Evolutionary conservation across 495 filamentous ascomycete genomes (phyloP).

Genomic region (Jackrogersella multiformis): DNA sequence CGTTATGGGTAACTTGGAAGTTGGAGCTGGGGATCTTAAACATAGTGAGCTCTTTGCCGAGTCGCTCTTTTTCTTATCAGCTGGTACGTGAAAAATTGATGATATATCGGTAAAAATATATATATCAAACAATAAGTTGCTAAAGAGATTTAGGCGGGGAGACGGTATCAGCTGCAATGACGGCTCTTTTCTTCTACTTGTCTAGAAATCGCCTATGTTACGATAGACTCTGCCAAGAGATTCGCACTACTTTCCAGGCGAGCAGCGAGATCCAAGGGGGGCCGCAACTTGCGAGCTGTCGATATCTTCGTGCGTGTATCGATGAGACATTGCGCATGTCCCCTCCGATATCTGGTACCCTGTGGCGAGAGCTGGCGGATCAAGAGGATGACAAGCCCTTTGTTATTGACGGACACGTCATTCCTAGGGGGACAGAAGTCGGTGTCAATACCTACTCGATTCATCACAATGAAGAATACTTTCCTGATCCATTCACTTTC

Average conservation of each 20-base stretch:
- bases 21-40: not conserved
- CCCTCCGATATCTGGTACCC: slow-evolving; percentile 57
- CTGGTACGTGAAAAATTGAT: no score
- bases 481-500: slow-evolving; percentile 58
- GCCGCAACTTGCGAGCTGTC: slow-evolving; percentile 57
- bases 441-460: slow-evolving; percentile 65
- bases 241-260: slow-evolving; percentile 50
- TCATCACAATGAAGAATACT: slow-evolving; percentile 66
- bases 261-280: slow-evolving; percentile 48
- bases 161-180: slow-evolving; percentile 58
- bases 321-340: slow-evolving; percentile 65
- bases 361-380: slow-evolving; percentile 53
- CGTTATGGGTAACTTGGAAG: slow-evolving; percentile 55
- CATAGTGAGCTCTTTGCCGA: no score
- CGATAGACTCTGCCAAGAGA: slow-evolving; percentile 50
- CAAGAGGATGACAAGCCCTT: not conserved
- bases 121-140: no score
- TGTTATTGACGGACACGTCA: slow-evolving; percentile 15
- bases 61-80: no score
- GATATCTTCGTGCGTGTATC: slow-evolving; percentile 46
- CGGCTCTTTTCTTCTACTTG: slow-evolving; percentile 64
- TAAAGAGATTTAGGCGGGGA: slow-evolving; percentile 44
- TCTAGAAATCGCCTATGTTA: slow-evolving; percentile 52
- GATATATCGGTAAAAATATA: no score
- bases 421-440: slow-evolving; percentile 59